Percentiles rank a stretch among this genome's conserved stretches.
phyloP scores from a whole-genome alignment of 768 basidiomycete species.

The Cytidiella melzeri region DNA sequence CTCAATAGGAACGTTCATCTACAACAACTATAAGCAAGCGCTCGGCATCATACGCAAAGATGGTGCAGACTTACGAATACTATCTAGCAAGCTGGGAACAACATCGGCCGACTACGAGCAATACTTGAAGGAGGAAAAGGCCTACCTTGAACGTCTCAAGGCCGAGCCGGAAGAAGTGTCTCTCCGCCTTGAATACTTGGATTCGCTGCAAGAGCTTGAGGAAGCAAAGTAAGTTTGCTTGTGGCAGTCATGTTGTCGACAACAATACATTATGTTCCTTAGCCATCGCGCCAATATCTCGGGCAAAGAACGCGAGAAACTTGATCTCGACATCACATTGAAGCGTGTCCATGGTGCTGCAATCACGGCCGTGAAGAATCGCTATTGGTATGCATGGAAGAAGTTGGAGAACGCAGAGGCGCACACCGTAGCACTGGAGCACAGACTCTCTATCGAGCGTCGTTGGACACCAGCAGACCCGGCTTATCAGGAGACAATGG shows the following conservation, averaged over 20 bases:
- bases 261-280: too few species aligned
- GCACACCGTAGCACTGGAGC: slow-evolving; percentile 10
- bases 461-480: slow-evolving; percentile 12
- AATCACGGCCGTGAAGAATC: not conserved
- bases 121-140: slow-evolving; percentile 12
- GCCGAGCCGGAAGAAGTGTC: slow-evolving; percentile 9
- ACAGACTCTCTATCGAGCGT: slow-evolving; percentile 6
- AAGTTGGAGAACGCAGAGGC: not conserved
- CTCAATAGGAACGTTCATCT: slow-evolving; percentile 5
- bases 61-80: not conserved
- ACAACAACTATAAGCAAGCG: slow-evolving; percentile 11
- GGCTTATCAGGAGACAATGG: slow-evolving; percentile 9
- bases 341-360: not conserved
- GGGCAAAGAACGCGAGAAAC: too few species aligned
- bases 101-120: too few species aligned
- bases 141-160: slow-evolving; percentile 11
- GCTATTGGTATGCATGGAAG: not conserved
- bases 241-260: too few species aligned
- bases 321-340: not conserved
- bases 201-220: slow-evolving; percentile 6
- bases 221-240: slow-evolving; percentile 2
- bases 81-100: slow-evolving; percentile 7
- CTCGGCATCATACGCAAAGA: too few species aligned
- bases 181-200: slow-evolving; percentile 10
- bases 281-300: too few species aligned